Conservation (phyloP, 2,329 filamentous ascomycete genomes). For the Scedosporium apiospermum region DNA sequence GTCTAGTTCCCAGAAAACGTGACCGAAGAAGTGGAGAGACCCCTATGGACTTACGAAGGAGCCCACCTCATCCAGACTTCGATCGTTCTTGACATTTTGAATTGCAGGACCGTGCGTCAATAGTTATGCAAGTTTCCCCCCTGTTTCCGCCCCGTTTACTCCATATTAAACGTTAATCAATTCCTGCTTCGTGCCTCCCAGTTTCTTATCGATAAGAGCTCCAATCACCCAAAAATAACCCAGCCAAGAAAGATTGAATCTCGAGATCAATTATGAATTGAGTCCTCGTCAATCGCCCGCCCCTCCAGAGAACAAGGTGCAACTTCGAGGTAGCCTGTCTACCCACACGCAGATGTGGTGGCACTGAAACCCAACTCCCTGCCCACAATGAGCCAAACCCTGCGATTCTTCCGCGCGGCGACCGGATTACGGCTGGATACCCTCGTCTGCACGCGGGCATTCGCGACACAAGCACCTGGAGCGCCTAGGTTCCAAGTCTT, state of each 20-base stretch:
- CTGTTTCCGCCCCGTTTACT: background rate
- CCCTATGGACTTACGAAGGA: background rate
- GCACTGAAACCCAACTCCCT: background rate
- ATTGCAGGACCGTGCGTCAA: too few species aligned
- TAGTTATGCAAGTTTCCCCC: background rate
- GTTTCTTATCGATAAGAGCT: background rate
- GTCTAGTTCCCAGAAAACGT: background rate
- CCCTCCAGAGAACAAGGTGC: background rate
- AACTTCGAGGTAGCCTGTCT: background rate
- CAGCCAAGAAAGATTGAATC: background rate
- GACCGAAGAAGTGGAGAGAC: background rate
- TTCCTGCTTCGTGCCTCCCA: background rate
- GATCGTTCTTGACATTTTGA: too few species aligned
- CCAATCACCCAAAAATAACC: background rate
- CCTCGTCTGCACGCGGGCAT: conserved; percentile 36
- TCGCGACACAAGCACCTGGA: conserved; percentile 71
- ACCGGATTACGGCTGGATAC: background rate
- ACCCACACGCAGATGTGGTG: background rate
- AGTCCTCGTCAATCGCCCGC: background rate
- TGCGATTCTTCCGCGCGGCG: background rate
- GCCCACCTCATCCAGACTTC: background rate
- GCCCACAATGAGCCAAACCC: conserved; percentile 5
- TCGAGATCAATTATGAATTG: background rate
- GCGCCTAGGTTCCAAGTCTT: conserved; percentile 81
- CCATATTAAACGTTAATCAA: background rate